Evolutionary conservation across 2,329 filamentous ascomycete genomes (phyloP), one percentile per base, ranked within the genome.

Genomic region (Microdochium trichocladiopsis): DNA sequence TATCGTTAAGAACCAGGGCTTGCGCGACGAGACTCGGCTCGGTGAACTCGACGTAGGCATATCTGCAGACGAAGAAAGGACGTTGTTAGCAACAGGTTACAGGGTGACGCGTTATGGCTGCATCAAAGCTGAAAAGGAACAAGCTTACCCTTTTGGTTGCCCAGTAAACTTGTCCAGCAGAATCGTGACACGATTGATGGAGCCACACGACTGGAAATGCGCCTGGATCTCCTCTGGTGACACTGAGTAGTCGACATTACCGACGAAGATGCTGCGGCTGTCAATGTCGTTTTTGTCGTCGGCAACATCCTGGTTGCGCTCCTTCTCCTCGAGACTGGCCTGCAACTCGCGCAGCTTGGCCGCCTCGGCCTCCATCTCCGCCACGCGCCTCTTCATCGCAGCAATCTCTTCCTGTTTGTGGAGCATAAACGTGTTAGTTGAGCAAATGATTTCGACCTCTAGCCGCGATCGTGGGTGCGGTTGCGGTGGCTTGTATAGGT

Each of bases 201-300:
- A 90, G 55, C 94, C 94, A 64, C 91, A 95, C 76, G 86, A 95
- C 77, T 96, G 91, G 75, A 99, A 99, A 67, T 99, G 94, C 54
- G 91, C 90, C 76, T 99, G 94, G 54, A 99, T 94, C 75, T 99
- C 94, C 73, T 99, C 94, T 2, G 94, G 94, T 25, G 91, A 95
- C 22, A 93, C 92, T 56, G 90, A 92, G 71, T 99, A 99, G 72
- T 99, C 94, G 59, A 99, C 94, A 63, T 99, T 99, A 60, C 94
- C 94, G 47, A 99, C 94, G 69, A 99, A 99, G 71, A 99, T 91
- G 73, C 91, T 96, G 64, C 94, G 86, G 60, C 86, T 86, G 72
- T 99, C 94, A 54, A 99, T 85, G 60, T 96, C 95, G 69, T 96
- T 92, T 72, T 95, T 95, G 74, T 92, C 91, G 67, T 97, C 94